Evolutionary conservation across 768 basidiomycete species (phyloP).

Genomic region (Russula compacta): DNA sequence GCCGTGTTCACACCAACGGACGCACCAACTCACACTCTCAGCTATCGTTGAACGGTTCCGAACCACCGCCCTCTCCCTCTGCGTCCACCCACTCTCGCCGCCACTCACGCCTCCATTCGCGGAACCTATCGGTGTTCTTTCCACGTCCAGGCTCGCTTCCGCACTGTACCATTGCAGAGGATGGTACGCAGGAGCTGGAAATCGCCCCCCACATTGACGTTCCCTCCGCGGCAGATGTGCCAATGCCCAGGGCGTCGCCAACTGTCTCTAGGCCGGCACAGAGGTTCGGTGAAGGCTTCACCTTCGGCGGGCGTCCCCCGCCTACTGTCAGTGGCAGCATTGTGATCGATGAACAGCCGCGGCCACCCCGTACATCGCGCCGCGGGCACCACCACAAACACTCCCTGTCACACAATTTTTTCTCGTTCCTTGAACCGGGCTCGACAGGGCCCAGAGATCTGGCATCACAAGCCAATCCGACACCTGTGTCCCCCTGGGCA

Average conservation of each 20-base stretch:
- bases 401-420: slow-evolving; percentile 89
- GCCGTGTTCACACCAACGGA: not conserved
- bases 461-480: slow-evolving; percentile 50
- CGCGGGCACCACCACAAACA: slow-evolving; percentile 89
- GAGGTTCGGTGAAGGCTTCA: slow-evolving; percentile 48
- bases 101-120: slow-evolving; percentile 75
- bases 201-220: slow-evolving; percentile 26
- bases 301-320: slow-evolving; percentile 51
- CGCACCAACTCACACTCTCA: slow-evolving; percentile 17
- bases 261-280: slow-evolving; percentile 28
- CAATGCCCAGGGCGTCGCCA: slow-evolving; percentile 37
- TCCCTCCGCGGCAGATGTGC: not conserved
- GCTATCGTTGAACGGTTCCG: not conserved
- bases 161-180: slow-evolving; percentile 55
- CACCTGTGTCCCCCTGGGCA: slow-evolving; percentile 61
- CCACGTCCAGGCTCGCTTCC: slow-evolving; percentile 66
- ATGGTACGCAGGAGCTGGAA: slow-evolving; percentile 47
- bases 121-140: slow-evolving; percentile 88
- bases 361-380: slow-evolving; percentile 31
- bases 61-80: slow-evolving; percentile 21
- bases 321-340: slow-evolving; percentile 24
- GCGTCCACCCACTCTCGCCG: slow-evolving; percentile 28
- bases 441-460: slow-evolving; percentile 29
- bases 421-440: slow-evolving; percentile 87
- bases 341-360: slow-evolving; percentile 23